Evolutionary conservation across 495 filamentous ascomycete species (phyloP).

Genomic region (Podospora anserina): DNA sequence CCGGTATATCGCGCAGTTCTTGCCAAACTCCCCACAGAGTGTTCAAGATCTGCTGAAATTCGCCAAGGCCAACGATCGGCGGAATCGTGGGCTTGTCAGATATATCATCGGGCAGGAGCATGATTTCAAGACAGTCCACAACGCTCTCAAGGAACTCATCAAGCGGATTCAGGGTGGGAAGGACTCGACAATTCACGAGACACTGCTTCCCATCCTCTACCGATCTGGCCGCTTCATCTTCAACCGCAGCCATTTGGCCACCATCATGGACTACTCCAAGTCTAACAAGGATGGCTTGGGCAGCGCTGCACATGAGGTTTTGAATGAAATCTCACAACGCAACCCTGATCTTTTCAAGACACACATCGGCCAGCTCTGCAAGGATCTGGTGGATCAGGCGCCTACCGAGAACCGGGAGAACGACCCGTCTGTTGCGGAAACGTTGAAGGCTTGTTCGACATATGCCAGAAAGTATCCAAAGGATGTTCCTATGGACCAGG

Average conservation of each 20-base stretch:
- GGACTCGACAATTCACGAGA: constrained; percentile 63
- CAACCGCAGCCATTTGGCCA: constrained; percentile 88
- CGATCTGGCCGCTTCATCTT: constrained; percentile 79
- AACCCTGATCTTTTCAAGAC: constrained; percentile 88
- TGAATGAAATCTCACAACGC: constrained; percentile 85
- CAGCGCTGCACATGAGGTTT: constrained; percentile 77
- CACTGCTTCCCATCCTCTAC: constrained; percentile 78
- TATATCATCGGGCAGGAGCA: constrained; percentile 82
- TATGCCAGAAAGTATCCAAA: constrained; percentile 82
- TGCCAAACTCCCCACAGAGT: constrained; percentile 68
- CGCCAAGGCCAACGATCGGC: constrained; percentile 85
- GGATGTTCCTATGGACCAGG: constrained; percentile 81
- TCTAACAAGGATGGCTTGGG: constrained; percentile 76
- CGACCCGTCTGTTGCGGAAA: constrained; percentile 70
- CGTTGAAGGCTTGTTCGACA: constrained; percentile 85
- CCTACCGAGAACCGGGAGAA: constrained; percentile 64
- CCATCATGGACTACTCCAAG: constrained; percentile 81
- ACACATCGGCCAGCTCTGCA: constrained; percentile 89
- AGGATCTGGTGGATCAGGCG: constrained; percentile 73
- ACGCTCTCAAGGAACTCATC: constrained; percentile 83
- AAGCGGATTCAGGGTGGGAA: constrained; percentile 65
- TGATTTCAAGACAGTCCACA: constrained; percentile 86
- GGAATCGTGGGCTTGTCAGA: constrained; percentile 82
- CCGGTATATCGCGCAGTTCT: constrained; percentile 64
- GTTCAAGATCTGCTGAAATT: constrained; percentile 80